Percentiles rank a stretch among this genome's conserved stretches.
Conservation (phyloP, 2,329 filamentous ascomycete genomes). For the Penicillium sp. region DNA sequence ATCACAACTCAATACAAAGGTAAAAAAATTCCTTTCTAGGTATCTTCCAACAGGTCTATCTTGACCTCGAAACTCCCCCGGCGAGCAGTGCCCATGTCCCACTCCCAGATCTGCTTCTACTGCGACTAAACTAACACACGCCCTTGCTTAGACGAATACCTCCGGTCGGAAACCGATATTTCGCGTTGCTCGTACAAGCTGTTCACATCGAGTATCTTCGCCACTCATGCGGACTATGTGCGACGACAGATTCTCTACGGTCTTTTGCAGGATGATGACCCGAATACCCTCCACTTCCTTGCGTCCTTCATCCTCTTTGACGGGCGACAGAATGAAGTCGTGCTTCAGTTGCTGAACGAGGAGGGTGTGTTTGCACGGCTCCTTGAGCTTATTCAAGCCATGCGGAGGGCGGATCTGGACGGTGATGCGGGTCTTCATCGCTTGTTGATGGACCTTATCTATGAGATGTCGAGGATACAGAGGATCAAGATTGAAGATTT, state of each 20-base stretch:
- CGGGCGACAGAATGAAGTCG: constrained; percentile 71
- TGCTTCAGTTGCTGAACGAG: constrained; percentile 82
- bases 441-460: constrained; percentile 81
- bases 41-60: neutral
- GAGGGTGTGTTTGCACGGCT: constrained; percentile 82
- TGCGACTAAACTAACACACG: constrained; percentile 9
- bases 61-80: neutral
- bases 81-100: neutral
- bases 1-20: constrained; percentile 72
- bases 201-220: constrained; percentile 72
- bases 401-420: constrained; percentile 53
- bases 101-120: neutral
- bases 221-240: constrained; percentile 76
- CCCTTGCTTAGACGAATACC: constrained; percentile 59
- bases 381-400: constrained; percentile 73
- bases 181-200: constrained; percentile 77
- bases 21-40: constrained; percentile 29
- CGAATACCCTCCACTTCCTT: constrained; percentile 75
- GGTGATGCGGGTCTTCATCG: constrained; percentile 66
- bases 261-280: constrained; percentile 81
- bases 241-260: constrained; percentile 90
- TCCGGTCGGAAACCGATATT: constrained; percentile 75
- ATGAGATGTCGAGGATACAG: constrained; percentile 95
- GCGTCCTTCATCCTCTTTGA: constrained; percentile 83
- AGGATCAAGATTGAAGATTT: constrained; percentile 74